Conservation (phyloP, 169 alveolate species). For the Plasmodium adleri region DNA sequence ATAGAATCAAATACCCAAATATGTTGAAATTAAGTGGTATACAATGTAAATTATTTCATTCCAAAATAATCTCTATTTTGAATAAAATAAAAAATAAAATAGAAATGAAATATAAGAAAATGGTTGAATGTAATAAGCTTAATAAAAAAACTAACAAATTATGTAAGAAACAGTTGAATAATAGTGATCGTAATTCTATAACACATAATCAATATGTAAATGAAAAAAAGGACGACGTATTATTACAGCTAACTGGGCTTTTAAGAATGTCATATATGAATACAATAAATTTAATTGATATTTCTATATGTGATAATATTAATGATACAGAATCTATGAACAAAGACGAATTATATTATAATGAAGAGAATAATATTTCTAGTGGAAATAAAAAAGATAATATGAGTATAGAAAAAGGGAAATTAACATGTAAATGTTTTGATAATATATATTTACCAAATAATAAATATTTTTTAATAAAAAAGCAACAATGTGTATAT, state of each 20-base stretch:
- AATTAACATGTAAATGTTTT: constrained; percentile 44
- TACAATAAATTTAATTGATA: constrained; percentile 55
- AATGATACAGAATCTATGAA: background rate
- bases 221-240: background rate
- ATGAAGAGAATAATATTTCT: background rate
- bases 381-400: background rate
- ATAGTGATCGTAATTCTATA: too few species aligned
- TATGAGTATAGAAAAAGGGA: background rate
- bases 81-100: constrained; percentile 10
- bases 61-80: constrained; percentile 31
- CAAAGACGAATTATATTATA: constrained; percentile 5
- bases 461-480: constrained; percentile 24
- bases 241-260: constrained; percentile 41
- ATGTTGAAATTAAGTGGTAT: constrained; percentile 30
- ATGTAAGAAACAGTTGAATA: too few species aligned
- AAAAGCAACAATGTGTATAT: constrained; percentile 29
- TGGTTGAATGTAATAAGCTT: background rate
- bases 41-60: constrained; percentile 32
- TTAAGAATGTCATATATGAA: constrained; percentile 62
- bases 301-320: constrained; percentile 30
- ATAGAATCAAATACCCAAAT: constrained; percentile 48
- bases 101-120: background rate
- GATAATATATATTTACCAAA: constrained; percentile 70
- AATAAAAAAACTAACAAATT: background rate
- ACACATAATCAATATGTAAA: too few species aligned